Evolutionary conservation across 1,284 basidiomycete genomes (phyloP).

Genomic region (Trichosporon inkin): DNA sequence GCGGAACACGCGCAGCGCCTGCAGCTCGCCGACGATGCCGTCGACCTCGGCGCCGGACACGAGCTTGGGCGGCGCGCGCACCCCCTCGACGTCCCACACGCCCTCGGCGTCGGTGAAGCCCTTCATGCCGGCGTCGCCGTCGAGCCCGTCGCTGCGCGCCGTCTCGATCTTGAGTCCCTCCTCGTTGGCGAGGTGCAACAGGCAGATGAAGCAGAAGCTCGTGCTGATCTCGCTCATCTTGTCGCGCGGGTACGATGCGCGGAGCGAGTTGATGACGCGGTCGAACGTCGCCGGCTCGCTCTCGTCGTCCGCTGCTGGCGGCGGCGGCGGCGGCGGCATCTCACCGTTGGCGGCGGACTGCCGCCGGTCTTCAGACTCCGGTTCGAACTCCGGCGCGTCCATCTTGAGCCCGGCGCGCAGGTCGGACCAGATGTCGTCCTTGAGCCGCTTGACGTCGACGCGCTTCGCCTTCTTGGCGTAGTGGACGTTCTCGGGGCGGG

Average conservation of each 20-base stretch:
- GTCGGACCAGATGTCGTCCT: conserved; percentile 96
- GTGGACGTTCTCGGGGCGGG: conserved; percentile 84
- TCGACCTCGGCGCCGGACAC: conserved; percentile 35
- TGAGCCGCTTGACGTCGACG: conserved; percentile 92
- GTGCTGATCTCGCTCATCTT: conserved; percentile 98
- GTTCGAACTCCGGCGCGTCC: conserved; percentile 7
- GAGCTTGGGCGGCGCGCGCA: conserved; percentile 9
- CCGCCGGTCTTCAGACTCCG: background rate
- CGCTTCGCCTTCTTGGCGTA: conserved; percentile 95
- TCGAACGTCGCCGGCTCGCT: conserved; percentile 57
- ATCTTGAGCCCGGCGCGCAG: conserved; percentile 60
- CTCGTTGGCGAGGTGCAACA: conserved; percentile 92
- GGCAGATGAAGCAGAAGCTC: conserved; percentile 98
- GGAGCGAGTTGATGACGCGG: conserved; percentile 75
- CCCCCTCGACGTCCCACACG: conserved; percentile 2
- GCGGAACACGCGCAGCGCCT: conserved; percentile 45
- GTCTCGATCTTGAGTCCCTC: conserved; percentile 77
- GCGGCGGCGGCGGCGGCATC: background rate
- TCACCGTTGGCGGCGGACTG: background rate
- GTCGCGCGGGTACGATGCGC: conserved; percentile 77
- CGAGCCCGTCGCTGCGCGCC: conserved; percentile 50
- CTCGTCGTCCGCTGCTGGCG: background rate
- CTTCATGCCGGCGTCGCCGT: conserved; percentile 46
- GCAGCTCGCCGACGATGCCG: conserved; percentile 46
- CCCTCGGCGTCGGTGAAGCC: conserved; percentile 34